Evolutionary conservation across 352 stramenopile species (phyloP).

Genomic region (Pythium phragmiticola): DNA sequence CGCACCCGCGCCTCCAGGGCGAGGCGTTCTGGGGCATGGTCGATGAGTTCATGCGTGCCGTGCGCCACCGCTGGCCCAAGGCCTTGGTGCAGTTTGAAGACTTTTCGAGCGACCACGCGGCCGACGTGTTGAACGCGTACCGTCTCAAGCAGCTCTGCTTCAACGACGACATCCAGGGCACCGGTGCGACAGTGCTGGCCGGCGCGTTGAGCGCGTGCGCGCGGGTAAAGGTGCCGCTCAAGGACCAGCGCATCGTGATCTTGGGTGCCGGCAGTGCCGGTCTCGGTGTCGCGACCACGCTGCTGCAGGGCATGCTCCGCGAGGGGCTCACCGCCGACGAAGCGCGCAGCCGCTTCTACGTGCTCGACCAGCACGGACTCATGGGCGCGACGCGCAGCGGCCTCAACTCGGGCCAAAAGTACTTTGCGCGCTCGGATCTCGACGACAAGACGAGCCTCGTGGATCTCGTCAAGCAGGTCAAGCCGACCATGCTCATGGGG

Average conservation of each 20-base stretch:
- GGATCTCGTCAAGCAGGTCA: slow-evolving; percentile 80
- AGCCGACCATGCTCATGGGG: slow-evolving; percentile 95
- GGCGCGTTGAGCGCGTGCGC: slow-evolving; percentile 79
- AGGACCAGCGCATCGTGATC: slow-evolving; percentile 95
- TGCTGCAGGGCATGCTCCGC: slow-evolving; percentile 90
- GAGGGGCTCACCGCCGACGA: slow-evolving; percentile 71
- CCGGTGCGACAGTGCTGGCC: slow-evolving; percentile 92
- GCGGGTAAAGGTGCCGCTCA: slow-evolving; percentile 76
- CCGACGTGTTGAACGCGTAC: slow-evolving; percentile 93
- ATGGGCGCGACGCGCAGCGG: slow-evolving; percentile 45
- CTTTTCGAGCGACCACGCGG: slow-evolving; percentile 91
- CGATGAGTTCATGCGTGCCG: slow-evolving; percentile 91
- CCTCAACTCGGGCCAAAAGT: slow-evolving; percentile 77
- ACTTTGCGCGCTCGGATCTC: slow-evolving; percentile 69
- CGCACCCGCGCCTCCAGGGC: slow-evolving; percentile 88
- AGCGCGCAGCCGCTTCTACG: slow-evolving; percentile 73
- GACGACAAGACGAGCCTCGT: slow-evolving; percentile 75
- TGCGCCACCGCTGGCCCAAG: slow-evolving; percentile 89
- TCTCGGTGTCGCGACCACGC: slow-evolving; percentile 92
- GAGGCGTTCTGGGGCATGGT: slow-evolving; percentile 95
- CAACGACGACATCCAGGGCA: slow-evolving; percentile 99
- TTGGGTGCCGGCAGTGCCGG: slow-evolving; percentile 93
- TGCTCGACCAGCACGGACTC: slow-evolving; percentile 77
- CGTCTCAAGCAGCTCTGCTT: slow-evolving; percentile 94
- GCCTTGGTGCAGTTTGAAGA: slow-evolving; percentile 97